Evolutionary conservation across 1,139 yeast genomes (phyloP), one percentile per base, ranked within the genome.

Genomic region (Dujonia santamariae): DNA sequence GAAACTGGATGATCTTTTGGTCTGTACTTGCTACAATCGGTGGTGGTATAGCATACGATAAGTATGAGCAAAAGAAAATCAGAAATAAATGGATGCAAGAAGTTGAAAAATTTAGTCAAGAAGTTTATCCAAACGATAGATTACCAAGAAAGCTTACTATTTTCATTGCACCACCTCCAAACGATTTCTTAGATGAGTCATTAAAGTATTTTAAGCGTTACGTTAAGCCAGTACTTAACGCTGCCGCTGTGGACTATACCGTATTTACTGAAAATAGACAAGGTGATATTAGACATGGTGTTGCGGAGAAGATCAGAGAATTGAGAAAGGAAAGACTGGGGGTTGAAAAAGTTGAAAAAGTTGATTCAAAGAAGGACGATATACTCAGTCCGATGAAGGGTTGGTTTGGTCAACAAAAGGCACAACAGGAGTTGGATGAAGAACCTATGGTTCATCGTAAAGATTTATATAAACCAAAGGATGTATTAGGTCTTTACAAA

Each of bases 1-100:
- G 97, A 43, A 92, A 90, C 63, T 90, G 97, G 98, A 61, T 78
- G 68, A 85, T 88, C 28, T 92, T 94, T 57, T 85, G 96, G 88
- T 56, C 81, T 0, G 78, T 85, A 7, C 55, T 85, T 2, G 78
- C 81, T 0, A 62, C 74, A 1, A 59, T 85, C 23, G 72, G 85
- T 2, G 92, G 95, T 11, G 85, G 88, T 12, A 70, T 81, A 22
- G 75, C 74, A 11, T 88, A 87, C 59, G 98, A 94, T 58, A 81
- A 83, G 46, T 68, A 75, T 41, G 74, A 86, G 54, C 94, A 88
- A 46, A 73, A 71, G 31, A 71, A 73, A 46, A 69, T 85, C 22
- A 65, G 97, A 31, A 63, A 72, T 36, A 65, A 73, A 41, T 88
- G 86, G 75, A 80, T 85, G 70, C 69, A 68, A 13, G 53, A 64